Evolutionary conservation across 2,329 filamentous ascomycete genomes (phyloP).

Genomic region (Mollisiaceae sp.): DNA sequence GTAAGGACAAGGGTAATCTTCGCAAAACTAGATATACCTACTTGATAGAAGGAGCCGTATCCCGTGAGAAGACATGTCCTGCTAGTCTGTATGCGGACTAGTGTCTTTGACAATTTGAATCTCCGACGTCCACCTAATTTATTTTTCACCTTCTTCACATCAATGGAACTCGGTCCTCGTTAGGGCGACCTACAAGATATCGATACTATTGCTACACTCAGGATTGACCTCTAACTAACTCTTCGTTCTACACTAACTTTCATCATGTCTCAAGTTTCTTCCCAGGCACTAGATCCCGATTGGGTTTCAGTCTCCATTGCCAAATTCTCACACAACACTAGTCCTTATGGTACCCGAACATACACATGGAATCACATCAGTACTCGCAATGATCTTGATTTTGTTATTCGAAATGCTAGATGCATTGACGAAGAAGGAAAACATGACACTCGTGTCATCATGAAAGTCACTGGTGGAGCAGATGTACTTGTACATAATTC

Average conservation of each 20-base stretch:
- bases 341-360: constrained; percentile 27
- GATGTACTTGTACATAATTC: constrained; percentile 46
- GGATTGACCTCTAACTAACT: background rate
- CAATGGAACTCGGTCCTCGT: background rate
- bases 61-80: no score
- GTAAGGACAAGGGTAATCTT: background rate
- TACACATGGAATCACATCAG: constrained; percentile 41
- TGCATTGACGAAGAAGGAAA: constrained; percentile 31
- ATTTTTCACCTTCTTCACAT: no score
- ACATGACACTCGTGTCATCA: constrained; percentile 32
- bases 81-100: background rate
- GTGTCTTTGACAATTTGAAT: background rate
- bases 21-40: background rate
- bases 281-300: constrained; percentile 27
- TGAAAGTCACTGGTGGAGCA: constrained; percentile 48
- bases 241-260: constrained; percentile 11
- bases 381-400: constrained; percentile 36
- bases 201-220: constrained; percentile 9
- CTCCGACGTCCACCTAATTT: background rate
- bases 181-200: background rate
- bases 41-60: no score
- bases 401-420: constrained; percentile 36
- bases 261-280: constrained; percentile 34
- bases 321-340: constrained; percentile 41
- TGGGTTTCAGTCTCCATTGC: constrained; percentile 35